Percentiles rank a stretch among this genome's conserved stretches.
Conservation (phyloP, 768 basidiomycete species). For the Hericium rajendrae region DNA sequence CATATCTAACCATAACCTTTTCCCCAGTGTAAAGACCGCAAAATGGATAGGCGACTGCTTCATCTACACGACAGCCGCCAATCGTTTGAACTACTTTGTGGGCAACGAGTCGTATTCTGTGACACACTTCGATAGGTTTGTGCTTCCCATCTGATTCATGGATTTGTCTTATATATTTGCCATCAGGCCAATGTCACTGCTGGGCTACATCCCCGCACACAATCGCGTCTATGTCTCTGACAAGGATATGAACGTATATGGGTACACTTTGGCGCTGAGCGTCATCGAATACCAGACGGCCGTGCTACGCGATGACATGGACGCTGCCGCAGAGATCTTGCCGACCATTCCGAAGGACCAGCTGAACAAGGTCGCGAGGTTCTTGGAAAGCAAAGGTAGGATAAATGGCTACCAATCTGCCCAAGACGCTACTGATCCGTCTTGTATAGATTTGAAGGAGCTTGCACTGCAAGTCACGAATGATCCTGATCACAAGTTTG, state of each 20-base stretch:
- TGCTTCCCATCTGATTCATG: slow-evolving; percentile 11
- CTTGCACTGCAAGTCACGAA: slow-evolving; percentile 86
- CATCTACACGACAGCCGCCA: slow-evolving; percentile 85
- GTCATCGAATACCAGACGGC: slow-evolving; percentile 97
- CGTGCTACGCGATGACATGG: slow-evolving; percentile 82
- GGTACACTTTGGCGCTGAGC: slow-evolving; percentile 72
- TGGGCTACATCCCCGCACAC: slow-evolving; percentile 91
- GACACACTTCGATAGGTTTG: slow-evolving; percentile 89
- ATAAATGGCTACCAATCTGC: neutral
- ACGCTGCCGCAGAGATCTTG: slow-evolving; percentile 71
- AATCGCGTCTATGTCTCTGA: slow-evolving; percentile 92
- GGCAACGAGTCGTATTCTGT: slow-evolving; percentile 91
- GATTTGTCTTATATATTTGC: neutral
- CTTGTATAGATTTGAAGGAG: slow-evolving; percentile 71
- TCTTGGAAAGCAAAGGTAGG: slow-evolving; percentile 84
- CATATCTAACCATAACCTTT: slow-evolving; percentile 4
- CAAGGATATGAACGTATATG: slow-evolving; percentile 84
- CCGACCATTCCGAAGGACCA: slow-evolving; percentile 84
- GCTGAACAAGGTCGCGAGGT: slow-evolving; percentile 86
- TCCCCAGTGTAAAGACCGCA: slow-evolving; percentile 74
- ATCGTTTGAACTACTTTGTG: slow-evolving; percentile 90
- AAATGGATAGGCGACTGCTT: slow-evolving; percentile 99
- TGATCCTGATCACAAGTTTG: slow-evolving; percentile 94
- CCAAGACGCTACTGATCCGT: neutral
- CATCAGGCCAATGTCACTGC: slow-evolving; percentile 71